phyloP scores from a whole-genome alignment of 768 basidiomycete genomes.

The Gautieria morchelliformis region DNA sequence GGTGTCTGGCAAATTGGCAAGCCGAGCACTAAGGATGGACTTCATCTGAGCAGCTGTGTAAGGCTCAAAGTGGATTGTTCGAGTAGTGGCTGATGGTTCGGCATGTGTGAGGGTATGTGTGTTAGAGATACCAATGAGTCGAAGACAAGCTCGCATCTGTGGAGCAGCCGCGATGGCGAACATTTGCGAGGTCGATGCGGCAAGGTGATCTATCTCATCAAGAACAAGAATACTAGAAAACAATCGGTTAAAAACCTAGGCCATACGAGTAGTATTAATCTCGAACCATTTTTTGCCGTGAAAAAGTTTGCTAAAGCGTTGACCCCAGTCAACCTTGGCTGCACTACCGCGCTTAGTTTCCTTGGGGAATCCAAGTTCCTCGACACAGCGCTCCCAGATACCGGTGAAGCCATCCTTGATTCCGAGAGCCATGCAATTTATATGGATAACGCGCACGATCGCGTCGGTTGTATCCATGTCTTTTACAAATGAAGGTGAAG shows the following conservation, averaged over 20 bases:
- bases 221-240: constrained; percentile 58
- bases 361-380: constrained; percentile 38
- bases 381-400: constrained; percentile 60
- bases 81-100: constrained; percentile 25
- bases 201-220: constrained; percentile 82
- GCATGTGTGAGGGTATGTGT: constrained; percentile 74
- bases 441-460: constrained; percentile 36
- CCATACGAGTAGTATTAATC: background rate
- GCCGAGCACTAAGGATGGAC: constrained; percentile 55
- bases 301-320: background rate
- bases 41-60: constrained; percentile 68
- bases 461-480: constrained; percentile 17
- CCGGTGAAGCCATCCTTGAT: constrained; percentile 38
- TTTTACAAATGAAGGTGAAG: constrained; percentile 16
- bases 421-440: constrained; percentile 78
- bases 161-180: constrained; percentile 51
- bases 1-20: constrained; percentile 40
- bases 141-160: constrained; percentile 39
- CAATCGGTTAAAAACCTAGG: background rate
- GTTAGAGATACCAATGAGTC: constrained; percentile 81
- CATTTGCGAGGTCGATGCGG: constrained; percentile 37
- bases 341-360: constrained; percentile 24
- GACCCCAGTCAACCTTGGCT: constrained; percentile 7
- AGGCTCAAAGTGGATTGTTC: constrained; percentile 75
- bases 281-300: constrained; percentile 4